Conservation (phyloP, 176 grass and related monocot genomes). For the Oryza nivara region DNA sequence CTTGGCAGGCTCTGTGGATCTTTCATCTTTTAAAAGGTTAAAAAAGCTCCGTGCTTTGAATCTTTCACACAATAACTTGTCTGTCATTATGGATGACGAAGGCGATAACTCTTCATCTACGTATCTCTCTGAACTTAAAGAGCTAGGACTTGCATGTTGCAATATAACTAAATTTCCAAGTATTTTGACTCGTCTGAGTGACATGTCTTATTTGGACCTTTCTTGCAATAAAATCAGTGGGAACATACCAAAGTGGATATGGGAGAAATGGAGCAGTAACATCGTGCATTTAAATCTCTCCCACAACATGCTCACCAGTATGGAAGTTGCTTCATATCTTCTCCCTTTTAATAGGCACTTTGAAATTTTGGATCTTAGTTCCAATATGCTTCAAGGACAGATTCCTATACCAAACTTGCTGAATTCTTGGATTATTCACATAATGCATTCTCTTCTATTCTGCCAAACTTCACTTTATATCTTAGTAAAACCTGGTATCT, state of each 20-base stretch:
- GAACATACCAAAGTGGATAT: slow-evolving; percentile 47
- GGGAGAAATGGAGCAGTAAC: background rate
- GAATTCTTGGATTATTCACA: background rate
- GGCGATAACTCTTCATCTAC: background rate
- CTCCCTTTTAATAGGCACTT: background rate
- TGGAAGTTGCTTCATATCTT: background rate
- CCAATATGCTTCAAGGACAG: slow-evolving; percentile 12
- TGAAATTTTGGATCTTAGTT: background rate
- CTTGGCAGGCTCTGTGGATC: slow-evolving; percentile 30
- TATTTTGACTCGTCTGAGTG: background rate
- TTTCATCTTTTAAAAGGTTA: slow-evolving; percentile 14
- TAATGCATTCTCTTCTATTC: background rate
- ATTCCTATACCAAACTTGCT: slow-evolving; percentile 3
- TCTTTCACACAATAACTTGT: slow-evolving; percentile 47
- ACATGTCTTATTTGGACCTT: slow-evolving; percentile 12
- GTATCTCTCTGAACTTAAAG: fast-evolving
- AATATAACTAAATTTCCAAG: slow-evolving; percentile 35
- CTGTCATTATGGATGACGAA: background rate
- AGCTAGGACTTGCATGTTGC: background rate
- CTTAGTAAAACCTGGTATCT: fast-evolving
- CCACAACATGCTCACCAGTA: background rate
- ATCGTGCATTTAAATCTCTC: slow-evolving; percentile 8
- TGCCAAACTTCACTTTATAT: slow-evolving; percentile 23
- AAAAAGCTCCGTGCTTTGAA: background rate
- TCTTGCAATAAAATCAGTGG: slow-evolving; percentile 38